Evolutionary conservation across 2,329 filamentous ascomycete species (phyloP), one percentile per base, ranked within the genome.

Genomic region (Paecilomyces dactylethromorphus): DNA sequence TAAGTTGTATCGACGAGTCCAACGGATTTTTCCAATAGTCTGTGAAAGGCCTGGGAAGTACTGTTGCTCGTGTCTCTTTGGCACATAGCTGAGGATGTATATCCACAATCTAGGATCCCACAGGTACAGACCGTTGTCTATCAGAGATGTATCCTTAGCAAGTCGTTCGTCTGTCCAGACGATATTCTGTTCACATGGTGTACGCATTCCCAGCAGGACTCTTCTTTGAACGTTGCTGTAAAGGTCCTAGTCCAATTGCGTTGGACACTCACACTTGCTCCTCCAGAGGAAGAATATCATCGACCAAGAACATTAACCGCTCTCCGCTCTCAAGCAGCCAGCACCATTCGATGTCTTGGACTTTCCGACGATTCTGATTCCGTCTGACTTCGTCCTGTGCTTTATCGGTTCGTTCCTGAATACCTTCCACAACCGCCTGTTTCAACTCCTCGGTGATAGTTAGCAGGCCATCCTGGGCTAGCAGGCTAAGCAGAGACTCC

Each of bases 401-500:
- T 60, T 78, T 81, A 0, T 72, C 71, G 7, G 74, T 70, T n/a
- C 86, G 76, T 1, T 75, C 78, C 32, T 72, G 54, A 51, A 87
- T 83, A 0, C 86, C 87, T 18, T 66, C 60, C 60, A 82, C 74
- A n/a, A 84, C 74, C 0, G 82, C 79, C 0, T 69, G 58, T 39
- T 74, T 73, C 15, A 87, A 62, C 5, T 62, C 63, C 1, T 67
- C 66, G 3, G 66, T 75, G 62, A 73, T 56, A 22, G 60, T 60
- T 68, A 77, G 50, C 65, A 70, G 64, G 1, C 71, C 69, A 32
- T 68, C 66, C 13, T 67, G 69, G 12, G 70, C 74, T 29, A 86
- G 71, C 6, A 86, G 74, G 53, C 86, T 80, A 31, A 90, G 67
- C 55, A 91, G 72, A 1, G 79, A 80, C 73, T 93, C 90, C 0